Evolutionary conservation across 257 asterid species (phyloP).

Genomic region (Nicotiana knightiana): DNA sequence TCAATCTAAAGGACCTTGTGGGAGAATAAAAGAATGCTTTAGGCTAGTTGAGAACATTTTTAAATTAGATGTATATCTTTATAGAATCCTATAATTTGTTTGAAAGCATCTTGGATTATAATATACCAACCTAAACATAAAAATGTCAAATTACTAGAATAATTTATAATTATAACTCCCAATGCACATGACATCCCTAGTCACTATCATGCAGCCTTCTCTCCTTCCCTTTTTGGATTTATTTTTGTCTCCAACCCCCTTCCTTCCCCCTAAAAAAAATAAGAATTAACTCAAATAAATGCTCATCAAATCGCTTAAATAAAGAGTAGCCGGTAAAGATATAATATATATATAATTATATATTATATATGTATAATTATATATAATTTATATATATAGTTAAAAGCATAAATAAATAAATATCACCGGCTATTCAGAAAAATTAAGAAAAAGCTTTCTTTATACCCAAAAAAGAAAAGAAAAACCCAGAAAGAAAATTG

Average conservation of each 20-base stretch:
- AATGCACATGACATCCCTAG: not conserved
- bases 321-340: no score
- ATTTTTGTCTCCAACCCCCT: not conserved
- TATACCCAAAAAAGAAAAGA: no score
- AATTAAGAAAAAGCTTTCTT: no score
- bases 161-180: not conserved
- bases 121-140: not conserved
- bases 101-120: constrained; percentile 1
- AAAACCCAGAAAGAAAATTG: no score
- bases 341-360: no score
- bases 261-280: no score
- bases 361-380: no score
- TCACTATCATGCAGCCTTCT: not conserved
- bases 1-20: constrained; percentile 23
- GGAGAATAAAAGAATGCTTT: constrained; percentile 6
- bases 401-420: no score
- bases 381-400: no score
- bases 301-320: no score
- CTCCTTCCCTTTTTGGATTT: not conserved
- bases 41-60: constrained; percentile 5
- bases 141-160: not conserved
- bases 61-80: not conserved
- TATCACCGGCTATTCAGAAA: no score
- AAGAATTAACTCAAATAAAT: no score
- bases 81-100: not conserved